A percentile compares a stretch with the other conserved stretches of the same genome.
These are phyloP conservation scores for Nidularia sp. DNA, from an alignment of 768 basidiomycete genomes.

Conservation along the genomic window DNA sequence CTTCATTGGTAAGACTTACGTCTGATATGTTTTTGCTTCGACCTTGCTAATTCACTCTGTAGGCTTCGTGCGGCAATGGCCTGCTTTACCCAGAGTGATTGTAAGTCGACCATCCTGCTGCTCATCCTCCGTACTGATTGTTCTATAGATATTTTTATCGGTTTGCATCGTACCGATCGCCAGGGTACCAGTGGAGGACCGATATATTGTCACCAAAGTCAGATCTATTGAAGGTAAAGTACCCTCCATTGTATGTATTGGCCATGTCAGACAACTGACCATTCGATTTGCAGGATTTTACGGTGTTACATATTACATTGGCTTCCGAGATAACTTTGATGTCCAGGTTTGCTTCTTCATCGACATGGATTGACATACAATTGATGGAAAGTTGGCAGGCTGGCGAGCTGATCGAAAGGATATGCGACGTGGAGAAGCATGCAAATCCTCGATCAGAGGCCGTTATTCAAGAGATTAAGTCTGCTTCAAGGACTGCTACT, in stretches of 20 bases:
- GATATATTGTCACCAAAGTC: slow-evolving; percentile 56
- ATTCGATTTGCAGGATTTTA: slow-evolving; percentile 42
- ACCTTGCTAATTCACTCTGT: too few species aligned
- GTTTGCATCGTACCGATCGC: slow-evolving; percentile 49
- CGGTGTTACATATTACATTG: slow-evolving; percentile 53
- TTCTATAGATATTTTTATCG: slow-evolving; percentile 54
- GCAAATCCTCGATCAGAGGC: slow-evolving; percentile 24
- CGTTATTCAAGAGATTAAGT: slow-evolving; percentile 35
- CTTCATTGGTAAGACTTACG: slow-evolving; percentile 37
- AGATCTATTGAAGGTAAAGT: slow-evolving; percentile 44
- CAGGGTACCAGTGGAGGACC: slow-evolving; percentile 42
- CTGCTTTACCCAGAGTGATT: slow-evolving; percentile 61
- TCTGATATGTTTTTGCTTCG: not conserved
- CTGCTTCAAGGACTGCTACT: slow-evolving; percentile 36
- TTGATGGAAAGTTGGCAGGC: slow-evolving; percentile 16
- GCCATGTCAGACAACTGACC: not conserved
- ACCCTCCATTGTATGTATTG: not conserved
- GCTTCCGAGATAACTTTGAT: slow-evolving; percentile 60
- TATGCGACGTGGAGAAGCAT: slow-evolving; percentile 44
- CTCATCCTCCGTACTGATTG: not conserved
- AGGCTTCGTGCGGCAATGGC: slow-evolving; percentile 65
- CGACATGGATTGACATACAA: not conserved
- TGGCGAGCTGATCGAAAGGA: slow-evolving; percentile 43
- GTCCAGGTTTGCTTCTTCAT: slow-evolving; percentile 25
- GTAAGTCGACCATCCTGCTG: slow-evolving; percentile 28